These are phyloP conservation scores for Suillus occidentalis DNA, from an alignment of 768 basidiomycete genomes.

Conservation along the genomic window DNA sequence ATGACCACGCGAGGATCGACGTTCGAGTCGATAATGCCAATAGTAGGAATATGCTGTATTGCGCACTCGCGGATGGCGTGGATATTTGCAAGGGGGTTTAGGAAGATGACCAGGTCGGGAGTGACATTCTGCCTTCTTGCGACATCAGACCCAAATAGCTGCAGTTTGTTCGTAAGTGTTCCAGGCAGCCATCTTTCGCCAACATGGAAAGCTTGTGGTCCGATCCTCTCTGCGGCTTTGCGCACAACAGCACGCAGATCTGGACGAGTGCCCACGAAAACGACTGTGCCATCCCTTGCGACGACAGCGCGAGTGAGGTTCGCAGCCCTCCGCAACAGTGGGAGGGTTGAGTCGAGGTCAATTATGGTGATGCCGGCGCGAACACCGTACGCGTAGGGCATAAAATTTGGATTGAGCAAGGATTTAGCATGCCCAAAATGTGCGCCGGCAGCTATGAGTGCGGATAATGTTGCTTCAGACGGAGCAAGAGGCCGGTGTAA, in stretches of 20 bases:
- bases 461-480: conserved; percentile 75
- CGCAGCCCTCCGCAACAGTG: conserved; percentile 87
- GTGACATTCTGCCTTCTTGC: conserved; percentile 54
- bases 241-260: conserved; percentile 74
- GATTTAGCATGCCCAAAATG: conserved; percentile 88
- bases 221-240: conserved; percentile 79
- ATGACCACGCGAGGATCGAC: conserved; percentile 95
- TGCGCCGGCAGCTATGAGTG: conserved; percentile 89
- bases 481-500: conserved; percentile 62
- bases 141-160: conserved; percentile 65
- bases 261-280: conserved; percentile 88
- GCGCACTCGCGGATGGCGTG: conserved; percentile 92
- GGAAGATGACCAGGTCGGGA: conserved; percentile 88
- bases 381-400: conserved; percentile 90
- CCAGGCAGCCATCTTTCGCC: conserved; percentile 93
- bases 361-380: conserved; percentile 91
- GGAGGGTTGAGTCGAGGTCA: conserved; percentile 91
- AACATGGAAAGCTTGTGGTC: conserved; percentile 78
- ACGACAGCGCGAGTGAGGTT: conserved; percentile 83
- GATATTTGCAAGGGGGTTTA: conserved; percentile 85
- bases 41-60: conserved; percentile 85
- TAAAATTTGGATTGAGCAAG: conserved; percentile 86
- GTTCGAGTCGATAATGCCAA: conserved; percentile 93
- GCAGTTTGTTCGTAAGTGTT: conserved; percentile 84
- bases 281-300: conserved; percentile 74